A percentile compares a stretch with the other conserved stretches of the same genome.
These are phyloP conservation scores for Casaregolazyma lundiana DNA, from an alignment of 1,139 yeast genomes.

Conservation along the genomic window DNA sequence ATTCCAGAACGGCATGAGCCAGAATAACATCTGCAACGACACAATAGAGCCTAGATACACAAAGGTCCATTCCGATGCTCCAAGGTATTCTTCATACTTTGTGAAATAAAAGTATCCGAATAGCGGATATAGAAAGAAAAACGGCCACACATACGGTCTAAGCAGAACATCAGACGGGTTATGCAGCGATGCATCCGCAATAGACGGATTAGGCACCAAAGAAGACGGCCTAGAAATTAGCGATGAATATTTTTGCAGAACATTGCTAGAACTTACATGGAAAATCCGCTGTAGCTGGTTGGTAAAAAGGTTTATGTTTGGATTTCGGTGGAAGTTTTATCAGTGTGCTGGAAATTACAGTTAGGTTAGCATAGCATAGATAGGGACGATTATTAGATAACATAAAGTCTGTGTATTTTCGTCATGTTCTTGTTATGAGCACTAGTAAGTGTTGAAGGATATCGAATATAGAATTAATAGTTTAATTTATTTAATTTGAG, in stretches of 20 bases:
- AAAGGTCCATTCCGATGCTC: constrained; percentile 78
- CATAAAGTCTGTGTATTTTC: no score
- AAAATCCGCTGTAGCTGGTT: not conserved
- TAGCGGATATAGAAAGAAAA: constrained; percentile 70
- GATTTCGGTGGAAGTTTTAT: not conserved
- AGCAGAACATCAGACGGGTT: constrained; percentile 56
- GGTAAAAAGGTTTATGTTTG: not conserved
- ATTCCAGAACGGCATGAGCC: constrained; percentile 97
- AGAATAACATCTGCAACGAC: constrained; percentile 67
- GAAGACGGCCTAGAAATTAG: constrained; percentile 11
- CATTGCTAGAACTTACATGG: not conserved
- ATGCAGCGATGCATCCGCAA: constrained; percentile 64
- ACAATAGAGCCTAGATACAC: constrained; percentile 73
- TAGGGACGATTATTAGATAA: not conserved
- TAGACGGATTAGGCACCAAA: constrained; percentile 47
- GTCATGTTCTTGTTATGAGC: no score
- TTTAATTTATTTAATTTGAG: not conserved
- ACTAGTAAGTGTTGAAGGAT: no score
- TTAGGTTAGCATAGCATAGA: not conserved
- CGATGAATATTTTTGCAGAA: not conserved
- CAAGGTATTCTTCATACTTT: constrained; percentile 76
- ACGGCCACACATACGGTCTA: constrained; percentile 85
- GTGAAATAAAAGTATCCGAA: constrained; percentile 61
- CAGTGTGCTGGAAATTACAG: not conserved
- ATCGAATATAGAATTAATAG: not conserved